Conservation (phyloP, 306 rosid species). For the Lathyrus sativus region DNA sequence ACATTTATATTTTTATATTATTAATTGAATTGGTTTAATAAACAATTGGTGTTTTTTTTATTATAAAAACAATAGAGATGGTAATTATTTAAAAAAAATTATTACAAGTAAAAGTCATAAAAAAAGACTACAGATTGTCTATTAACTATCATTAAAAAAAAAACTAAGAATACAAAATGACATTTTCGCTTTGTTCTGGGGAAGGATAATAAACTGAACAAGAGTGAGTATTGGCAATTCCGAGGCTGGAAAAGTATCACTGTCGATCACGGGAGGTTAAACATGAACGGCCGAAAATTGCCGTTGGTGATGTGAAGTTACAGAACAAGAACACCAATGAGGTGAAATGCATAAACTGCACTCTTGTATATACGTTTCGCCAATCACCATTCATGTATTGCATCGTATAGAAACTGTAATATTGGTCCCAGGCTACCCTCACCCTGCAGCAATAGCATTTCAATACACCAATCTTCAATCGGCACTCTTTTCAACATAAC, state of each 20-base stretch:
- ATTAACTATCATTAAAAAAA: too few relatives aligned
- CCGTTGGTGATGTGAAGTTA: constrained; percentile 10
- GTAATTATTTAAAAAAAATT: too few relatives aligned
- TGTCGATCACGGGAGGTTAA: constrained; percentile 24
- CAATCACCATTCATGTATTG: constrained; percentile 7
- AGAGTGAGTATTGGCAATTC: not conserved
- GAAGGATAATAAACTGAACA: not conserved
- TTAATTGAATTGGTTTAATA: too few relatives aligned
- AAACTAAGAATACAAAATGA: too few relatives aligned
- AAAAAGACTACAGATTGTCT: too few relatives aligned
- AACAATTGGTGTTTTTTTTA: too few relatives aligned
- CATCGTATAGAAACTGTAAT: not conserved
- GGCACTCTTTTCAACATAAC: constrained; percentile 14
- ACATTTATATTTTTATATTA: too few relatives aligned
- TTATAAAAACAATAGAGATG: too few relatives aligned
- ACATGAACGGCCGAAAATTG: not conserved
- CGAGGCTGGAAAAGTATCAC: constrained; percentile 7
- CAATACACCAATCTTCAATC: constrained; percentile 9
- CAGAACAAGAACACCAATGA: constrained; percentile 6
- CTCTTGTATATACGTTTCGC: not conserved
- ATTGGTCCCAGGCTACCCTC: not conserved
- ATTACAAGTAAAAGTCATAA: too few relatives aligned
- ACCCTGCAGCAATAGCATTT: not conserved
- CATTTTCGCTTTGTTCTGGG: not conserved
- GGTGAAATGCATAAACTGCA: not conserved